Evolutionary conservation across 2,329 filamentous ascomycete genomes (phyloP).

Genomic region (Cucurbitaria berberidis): DNA sequence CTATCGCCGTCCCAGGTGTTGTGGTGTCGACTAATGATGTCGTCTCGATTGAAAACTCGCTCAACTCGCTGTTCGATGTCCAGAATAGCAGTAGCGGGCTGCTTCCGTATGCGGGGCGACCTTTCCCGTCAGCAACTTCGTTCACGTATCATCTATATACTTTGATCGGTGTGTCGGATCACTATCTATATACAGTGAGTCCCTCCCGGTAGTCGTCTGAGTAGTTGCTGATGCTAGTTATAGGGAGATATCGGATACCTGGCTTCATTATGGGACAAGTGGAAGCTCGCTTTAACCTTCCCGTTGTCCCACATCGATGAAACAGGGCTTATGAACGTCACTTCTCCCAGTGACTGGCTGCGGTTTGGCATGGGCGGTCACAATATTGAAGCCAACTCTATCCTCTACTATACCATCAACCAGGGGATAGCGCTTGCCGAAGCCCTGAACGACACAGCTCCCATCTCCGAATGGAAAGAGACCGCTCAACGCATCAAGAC

Average conservation of each 20-base stretch:
- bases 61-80: conserved; percentile 56
- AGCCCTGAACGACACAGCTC: conserved; percentile 53
- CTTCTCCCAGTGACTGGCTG: conserved; percentile 54
- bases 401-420: conserved; percentile 59
- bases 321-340: conserved; percentile 56
- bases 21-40: conserved; percentile 63
- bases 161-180: conserved; percentile 54
- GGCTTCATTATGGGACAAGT: conserved; percentile 51
- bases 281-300: conserved; percentile 53
- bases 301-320: conserved; percentile 52
- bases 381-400: conserved; percentile 56
- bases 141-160: conserved; percentile 64
- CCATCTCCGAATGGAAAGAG: conserved; percentile 51
- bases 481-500: conserved; percentile 52
- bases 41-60: conserved; percentile 56
- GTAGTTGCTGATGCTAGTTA: too few species aligned
- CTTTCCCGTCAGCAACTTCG: conserved; percentile 50
- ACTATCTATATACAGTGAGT: conserved; percentile 51
- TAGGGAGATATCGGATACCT: conserved; percentile 51
- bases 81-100: conserved; percentile 52
- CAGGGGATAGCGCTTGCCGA: conserved; percentile 60
- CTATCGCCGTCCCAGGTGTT: conserved; percentile 61
- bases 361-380: conserved; percentile 59
- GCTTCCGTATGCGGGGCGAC: conserved; percentile 59
- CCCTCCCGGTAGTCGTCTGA: too few species aligned